Percentiles rank a stretch among this genome's conserved stretches.
These are phyloP conservation scores for Leishmania gerbilli DNA, from an alignment of 208 protist species.

Conservation along the genomic window DNA sequence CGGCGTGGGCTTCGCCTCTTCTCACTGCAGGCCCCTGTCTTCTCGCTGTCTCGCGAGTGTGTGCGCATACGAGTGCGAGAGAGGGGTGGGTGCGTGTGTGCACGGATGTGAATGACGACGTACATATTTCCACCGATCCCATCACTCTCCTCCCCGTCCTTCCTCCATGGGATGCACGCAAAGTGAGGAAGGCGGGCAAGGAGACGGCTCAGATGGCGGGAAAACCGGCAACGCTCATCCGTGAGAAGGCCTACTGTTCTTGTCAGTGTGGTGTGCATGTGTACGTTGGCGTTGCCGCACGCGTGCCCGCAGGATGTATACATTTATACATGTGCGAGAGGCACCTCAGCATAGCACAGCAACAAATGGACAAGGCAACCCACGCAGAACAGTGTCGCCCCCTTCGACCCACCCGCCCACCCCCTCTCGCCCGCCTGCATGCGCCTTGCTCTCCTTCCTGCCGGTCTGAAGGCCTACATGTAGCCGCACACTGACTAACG, in stretches of 20 bases:
- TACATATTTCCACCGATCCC: background rate
- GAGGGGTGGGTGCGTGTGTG: background rate
- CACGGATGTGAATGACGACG: background rate
- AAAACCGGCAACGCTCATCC: background rate
- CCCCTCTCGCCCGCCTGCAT: background rate
- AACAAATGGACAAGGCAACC: background rate
- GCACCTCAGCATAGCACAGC: background rate
- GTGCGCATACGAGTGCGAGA: background rate
- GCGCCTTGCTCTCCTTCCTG: background rate
- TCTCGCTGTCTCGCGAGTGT: background rate
- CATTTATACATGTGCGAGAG: background rate
- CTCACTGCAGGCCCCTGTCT: background rate
- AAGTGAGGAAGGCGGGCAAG: background rate
- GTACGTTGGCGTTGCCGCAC: background rate
- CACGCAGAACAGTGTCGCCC: background rate
- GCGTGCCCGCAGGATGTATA: constrained; percentile 5
- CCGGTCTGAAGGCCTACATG: background rate
- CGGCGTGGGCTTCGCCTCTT: background rate
- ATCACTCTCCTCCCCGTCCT: background rate
- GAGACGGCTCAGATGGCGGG: background rate
- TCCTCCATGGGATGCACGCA: background rate
- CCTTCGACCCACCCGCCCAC: no score
- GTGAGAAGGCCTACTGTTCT: background rate
- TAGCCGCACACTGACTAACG: background rate
- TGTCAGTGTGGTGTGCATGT: background rate